These are phyloP conservation scores for Lentinula sp. DNA, from an alignment of 768 basidiomycete genomes.

Conservation along the genomic window DNA sequence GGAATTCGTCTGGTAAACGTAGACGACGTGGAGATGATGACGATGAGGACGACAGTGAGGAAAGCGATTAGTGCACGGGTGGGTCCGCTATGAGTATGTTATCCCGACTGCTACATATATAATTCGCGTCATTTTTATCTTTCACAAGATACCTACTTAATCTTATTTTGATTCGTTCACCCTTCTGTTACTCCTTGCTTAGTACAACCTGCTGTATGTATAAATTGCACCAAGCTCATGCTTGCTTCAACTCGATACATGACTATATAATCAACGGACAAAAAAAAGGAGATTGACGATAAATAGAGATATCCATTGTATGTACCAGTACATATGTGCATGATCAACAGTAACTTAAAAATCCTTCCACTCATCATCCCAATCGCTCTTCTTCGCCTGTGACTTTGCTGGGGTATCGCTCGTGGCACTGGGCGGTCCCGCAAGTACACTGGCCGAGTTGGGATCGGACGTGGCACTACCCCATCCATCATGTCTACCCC, in stretches of 20 bases:
- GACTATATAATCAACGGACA: neutral
- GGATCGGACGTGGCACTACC: conserved; percentile 7
- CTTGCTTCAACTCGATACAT: neutral
- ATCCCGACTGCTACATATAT: neutral
- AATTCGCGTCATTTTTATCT: neutral
- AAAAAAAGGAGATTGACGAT: neutral
- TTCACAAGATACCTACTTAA: neutral
- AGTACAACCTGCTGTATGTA: neutral
- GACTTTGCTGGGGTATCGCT: conserved; percentile 19
- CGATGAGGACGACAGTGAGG: conserved; percentile 63
- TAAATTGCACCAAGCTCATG: neutral
- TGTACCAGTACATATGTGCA: neutral
- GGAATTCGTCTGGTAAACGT: conserved; percentile 50
- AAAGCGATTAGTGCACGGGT: neutral
- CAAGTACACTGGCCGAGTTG: conserved; percentile 14
- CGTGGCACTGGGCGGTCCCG: conserved; percentile 7
- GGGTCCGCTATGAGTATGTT: neutral
- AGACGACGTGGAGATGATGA: conserved; percentile 57
- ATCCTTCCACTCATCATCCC: conserved; percentile 82
- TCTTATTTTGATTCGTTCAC: neutral
- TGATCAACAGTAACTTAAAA: conserved; percentile 37
- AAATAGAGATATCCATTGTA: neutral
- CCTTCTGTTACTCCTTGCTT: neutral
- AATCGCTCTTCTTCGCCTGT: conserved; percentile 48
- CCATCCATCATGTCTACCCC: conserved; percentile 16